Evolutionary conservation across 2,329 filamentous ascomycete genomes (phyloP).

Genomic region (Talaromyces sp.): DNA sequence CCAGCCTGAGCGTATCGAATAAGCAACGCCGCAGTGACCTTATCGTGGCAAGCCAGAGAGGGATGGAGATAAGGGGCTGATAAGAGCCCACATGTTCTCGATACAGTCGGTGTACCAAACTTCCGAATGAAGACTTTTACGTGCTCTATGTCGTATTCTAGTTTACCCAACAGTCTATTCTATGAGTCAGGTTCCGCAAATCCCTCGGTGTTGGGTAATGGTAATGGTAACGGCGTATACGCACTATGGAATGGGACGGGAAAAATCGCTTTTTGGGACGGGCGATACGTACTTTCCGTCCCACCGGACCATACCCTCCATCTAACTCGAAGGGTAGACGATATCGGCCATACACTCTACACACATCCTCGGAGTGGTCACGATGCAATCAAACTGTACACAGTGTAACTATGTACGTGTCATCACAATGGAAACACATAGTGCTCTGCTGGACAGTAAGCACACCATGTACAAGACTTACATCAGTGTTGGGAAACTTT

Average conservation of each 20-base stretch:
- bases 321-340: neutral
- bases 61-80: constrained; percentile 21
- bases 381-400: neutral
- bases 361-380: neutral
- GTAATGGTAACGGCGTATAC: neutral
- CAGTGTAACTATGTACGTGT: neutral
- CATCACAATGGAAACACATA: neutral
- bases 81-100: neutral
- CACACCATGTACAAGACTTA: too few species aligned
- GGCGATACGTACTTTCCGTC: constrained; percentile 8
- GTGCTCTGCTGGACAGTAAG: neutral
- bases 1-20: neutral
- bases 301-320: neutral
- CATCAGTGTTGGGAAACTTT: too few species aligned
- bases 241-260: neutral
- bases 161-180: neutral
- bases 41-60: constrained; percentile 19
- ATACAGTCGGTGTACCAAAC: neutral
- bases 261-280: constrained; percentile 5
- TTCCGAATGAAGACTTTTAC: neutral
- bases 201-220: neutral
- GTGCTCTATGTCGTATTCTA: too few species aligned
- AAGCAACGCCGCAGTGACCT: constrained; percentile 15
- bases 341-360: neutral
- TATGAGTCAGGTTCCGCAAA: neutral